These are phyloP conservation scores for Rutstroemia sydowiana DNA, from an alignment of 2,329 filamentous ascomycete species.

Conservation along the genomic window DNA sequence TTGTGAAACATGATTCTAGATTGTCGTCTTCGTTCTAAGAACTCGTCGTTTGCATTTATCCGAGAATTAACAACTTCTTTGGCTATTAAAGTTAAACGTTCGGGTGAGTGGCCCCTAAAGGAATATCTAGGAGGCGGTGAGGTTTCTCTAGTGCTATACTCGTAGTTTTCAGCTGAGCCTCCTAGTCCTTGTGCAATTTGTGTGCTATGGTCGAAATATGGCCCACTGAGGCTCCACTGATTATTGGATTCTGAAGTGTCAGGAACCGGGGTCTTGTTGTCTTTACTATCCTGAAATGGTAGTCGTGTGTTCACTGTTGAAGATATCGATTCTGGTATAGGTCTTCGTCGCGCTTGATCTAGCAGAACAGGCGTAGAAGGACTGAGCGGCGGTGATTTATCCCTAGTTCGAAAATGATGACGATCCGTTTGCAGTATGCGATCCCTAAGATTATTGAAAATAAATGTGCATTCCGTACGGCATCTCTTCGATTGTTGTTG, in stretches of 20 bases:
- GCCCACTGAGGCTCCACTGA: slow-evolving; percentile 7
- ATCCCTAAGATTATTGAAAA: slow-evolving; percentile 21
- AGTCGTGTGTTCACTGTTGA: not conserved
- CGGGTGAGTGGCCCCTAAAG: slow-evolving; percentile 18
- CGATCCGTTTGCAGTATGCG: slow-evolving; percentile 10
- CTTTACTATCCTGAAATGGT: not conserved
- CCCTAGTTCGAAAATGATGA: slow-evolving; percentile 9
- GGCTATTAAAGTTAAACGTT: slow-evolving; percentile 16
- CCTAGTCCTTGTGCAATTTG: too few species aligned
- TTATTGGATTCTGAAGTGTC: not conserved
- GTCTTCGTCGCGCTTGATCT: not conserved
- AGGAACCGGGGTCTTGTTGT: not conserved
- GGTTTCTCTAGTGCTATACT: not conserved
- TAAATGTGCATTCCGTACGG: slow-evolving; percentile 19
- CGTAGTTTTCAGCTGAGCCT: too few species aligned
- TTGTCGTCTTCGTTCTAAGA: slow-evolving; percentile 21
- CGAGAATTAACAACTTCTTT: slow-evolving; percentile 21
- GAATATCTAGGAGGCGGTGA: slow-evolving; percentile 8
- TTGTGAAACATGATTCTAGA: slow-evolving; percentile 23
- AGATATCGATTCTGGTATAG: not conserved
- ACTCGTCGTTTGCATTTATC: slow-evolving; percentile 25
- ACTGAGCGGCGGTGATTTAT: slow-evolving; percentile 7
- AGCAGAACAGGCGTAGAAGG: not conserved
- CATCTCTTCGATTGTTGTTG: slow-evolving; percentile 22
- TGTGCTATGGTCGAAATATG: slow-evolving; percentile 8